Percentiles rank a stretch among this genome's conserved stretches.
Evolutionary conservation across 202 grass and related monocot genomes (phyloP).

Genomic region (Setaria viridis): DNA sequence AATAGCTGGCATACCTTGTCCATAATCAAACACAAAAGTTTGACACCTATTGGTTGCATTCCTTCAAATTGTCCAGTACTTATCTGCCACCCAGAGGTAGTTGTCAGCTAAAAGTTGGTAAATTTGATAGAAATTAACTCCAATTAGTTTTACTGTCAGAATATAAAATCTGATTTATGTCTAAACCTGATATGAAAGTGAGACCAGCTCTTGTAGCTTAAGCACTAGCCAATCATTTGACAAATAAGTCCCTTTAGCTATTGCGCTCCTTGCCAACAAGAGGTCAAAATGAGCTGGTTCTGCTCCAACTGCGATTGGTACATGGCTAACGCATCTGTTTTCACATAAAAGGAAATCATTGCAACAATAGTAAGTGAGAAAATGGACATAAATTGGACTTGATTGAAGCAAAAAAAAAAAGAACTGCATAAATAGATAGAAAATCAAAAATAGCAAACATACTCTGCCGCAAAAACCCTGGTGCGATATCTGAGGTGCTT

Average conservation of each 20-base stretch:
- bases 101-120: constrained; percentile 38
- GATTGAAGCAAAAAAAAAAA: constrained; percentile 23
- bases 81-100: constrained; percentile 68
- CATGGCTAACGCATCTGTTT: constrained; percentile 87
- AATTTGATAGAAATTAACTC: constrained; percentile 20
- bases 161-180: constrained; percentile 20
- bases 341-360: constrained; percentile 34
- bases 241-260: constrained; percentile 48
- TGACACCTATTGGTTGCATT: constrained; percentile 91
- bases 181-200: constrained; percentile 92
- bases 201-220: constrained; percentile 92
- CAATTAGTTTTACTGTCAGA: neutral
- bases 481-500: constrained; percentile 97
- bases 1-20: constrained; percentile 71
- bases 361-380: constrained; percentile 34
- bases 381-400: constrained; percentile 39
- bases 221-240: constrained; percentile 89
- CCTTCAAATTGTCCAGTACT: constrained; percentile 97
- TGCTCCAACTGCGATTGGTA: constrained; percentile 90
- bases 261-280: constrained; percentile 65
- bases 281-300: constrained; percentile 96
- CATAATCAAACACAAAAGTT: constrained; percentile 92
- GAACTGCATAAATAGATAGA: neutral
- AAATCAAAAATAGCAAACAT: constrained; percentile 43
- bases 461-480: constrained; percentile 97